Evolutionary conservation across 2,329 filamentous ascomycete genomes (phyloP).

Genomic region (Didymella lethalis): DNA sequence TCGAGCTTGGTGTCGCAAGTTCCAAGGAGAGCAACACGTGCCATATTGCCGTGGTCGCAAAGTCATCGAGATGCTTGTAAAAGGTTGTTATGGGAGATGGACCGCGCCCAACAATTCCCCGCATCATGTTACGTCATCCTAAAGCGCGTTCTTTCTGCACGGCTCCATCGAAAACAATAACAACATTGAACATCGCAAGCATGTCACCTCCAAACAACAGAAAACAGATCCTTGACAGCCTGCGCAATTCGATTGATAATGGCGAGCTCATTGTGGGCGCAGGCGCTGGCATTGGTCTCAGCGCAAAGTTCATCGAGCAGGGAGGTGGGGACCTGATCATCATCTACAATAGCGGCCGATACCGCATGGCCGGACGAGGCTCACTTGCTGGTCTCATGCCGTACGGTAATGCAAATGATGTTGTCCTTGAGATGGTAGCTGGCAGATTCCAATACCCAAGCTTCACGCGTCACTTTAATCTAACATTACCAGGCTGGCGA

Average conservation of each 20-base stretch:
- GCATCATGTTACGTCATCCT: conserved; percentile 20
- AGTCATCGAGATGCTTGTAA: not conserved
- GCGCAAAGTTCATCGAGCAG: conserved; percentile 73
- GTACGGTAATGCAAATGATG: conserved; percentile 74
- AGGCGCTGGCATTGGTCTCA: conserved; percentile 73
- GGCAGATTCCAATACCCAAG: not conserved
- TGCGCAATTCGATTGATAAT: conserved; percentile 63
- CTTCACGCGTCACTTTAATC: not conserved
- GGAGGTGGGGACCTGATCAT: conserved; percentile 75
- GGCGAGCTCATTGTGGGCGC: conserved; percentile 71
- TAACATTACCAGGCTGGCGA: conserved; percentile 61
- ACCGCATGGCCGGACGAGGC: conserved; percentile 75
- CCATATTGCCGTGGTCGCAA: conserved; percentile 1
- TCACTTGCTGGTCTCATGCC: conserved; percentile 75
- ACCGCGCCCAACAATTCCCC: not conserved
- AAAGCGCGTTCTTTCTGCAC: not conserved
- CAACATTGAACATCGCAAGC: not conserved
- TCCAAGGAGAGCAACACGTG: conserved; percentile 63
- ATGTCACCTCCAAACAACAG: conserved; percentile 68
- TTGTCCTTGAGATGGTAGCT: conserved; percentile 71
- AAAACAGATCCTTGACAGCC: conserved; percentile 61
- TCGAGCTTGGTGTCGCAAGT: conserved; percentile 71
- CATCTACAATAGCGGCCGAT: conserved; percentile 76
- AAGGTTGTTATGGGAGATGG: not conserved
- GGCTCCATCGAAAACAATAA: not conserved